Evolutionary conservation across 345 rosid genomes (phyloP), one percentile per base, ranked within the genome.

Genomic region (Euphorbia pulcherrima): DNA sequence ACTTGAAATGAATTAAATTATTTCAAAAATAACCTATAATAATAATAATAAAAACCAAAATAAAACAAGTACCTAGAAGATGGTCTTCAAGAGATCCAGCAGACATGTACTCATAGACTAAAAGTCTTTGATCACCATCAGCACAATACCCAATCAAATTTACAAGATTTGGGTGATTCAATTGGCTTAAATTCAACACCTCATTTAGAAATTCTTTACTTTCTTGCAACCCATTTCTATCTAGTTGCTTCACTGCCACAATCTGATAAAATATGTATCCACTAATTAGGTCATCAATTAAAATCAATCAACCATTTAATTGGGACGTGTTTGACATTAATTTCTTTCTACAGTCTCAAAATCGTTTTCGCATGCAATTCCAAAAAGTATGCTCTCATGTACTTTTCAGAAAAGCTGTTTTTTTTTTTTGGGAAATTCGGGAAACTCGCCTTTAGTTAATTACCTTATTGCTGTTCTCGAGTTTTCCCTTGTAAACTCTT

Each of bases 401-500:
- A n/a, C n/a, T n/a, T n/a, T n/a, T n/a, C n/a, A n/a, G n/a, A n/a
- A n/a, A n/a, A n/a, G n/a, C n/a, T n/a, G n/a, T n/a, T n/a, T n/a
- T n/a, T n/a, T n/a, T n/a, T n/a, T n/a, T n/a, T n/a, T n/a, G n/a
- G n/a, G n/a, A n/a, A n/a, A n/a, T n/a, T n/a, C n/a, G n/a, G n/a
- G n/a, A n/a, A n/a, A n/a, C n/a, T n/a, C n/a, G n/a, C n/a, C n/a
- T 2, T 33, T 33, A 33, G 3, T 33, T 33, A 33, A 33, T 16
- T 74, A 92, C 97, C 92, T 81, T 89, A 68, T 81, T 84, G 26
- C 70, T 76, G 53, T 83, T 87, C 20, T 84, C 94, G 24, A 93
- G 85, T 55, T 75, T 82, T 17, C 96, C 98, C 64, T 84, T 93
- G 72, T 90, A 93, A 72, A 93, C 97, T 67, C 98, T 83, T 0